phyloP scores from a whole-genome alignment of 768 basidiomycete genomes.

The Dictyophora rubrovolvata region DNA sequence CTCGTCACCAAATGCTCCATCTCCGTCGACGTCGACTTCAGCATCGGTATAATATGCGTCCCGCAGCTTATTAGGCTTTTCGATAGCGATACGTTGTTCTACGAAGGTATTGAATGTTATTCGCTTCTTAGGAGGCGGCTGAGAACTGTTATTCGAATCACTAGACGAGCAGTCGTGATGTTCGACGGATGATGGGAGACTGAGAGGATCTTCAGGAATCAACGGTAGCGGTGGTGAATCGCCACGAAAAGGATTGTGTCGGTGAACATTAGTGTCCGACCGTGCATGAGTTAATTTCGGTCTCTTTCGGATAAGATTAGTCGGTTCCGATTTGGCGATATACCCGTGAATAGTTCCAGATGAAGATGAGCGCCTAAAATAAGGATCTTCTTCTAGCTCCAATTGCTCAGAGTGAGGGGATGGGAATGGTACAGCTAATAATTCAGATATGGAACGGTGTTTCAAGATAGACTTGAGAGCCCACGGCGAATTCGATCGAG shows the following conservation, averaged over 20 bases:
- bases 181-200: constrained; percentile 9
- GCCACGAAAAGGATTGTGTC: constrained; percentile 46
- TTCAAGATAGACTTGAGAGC: constrained; percentile 85
- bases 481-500: constrained; percentile 16
- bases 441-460: constrained; percentile 83
- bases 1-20: constrained; percentile 9
- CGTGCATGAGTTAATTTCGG: constrained; percentile 72
- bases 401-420: constrained; percentile 40
- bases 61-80: constrained; percentile 45
- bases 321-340: neutral
- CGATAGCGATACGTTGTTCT: constrained; percentile 89
- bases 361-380: neutral
- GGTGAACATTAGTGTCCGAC: constrained; percentile 76
- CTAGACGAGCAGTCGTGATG: constrained; percentile 2
- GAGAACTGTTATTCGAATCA: constrained; percentile 1
- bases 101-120: constrained; percentile 98
- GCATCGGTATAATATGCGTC: constrained; percentile 18
- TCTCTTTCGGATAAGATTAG: constrained; percentile 22
- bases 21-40: constrained; percentile 20
- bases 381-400: constrained; percentile 11
- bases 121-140: constrained; percentile 42
- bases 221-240: constrained; percentile 61
- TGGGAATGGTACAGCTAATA: constrained; percentile 68
- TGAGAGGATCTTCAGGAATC: constrained; percentile 19
- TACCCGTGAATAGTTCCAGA: neutral